Base-by-base conservation (phyloP, 768 basidiomycete genomes). In the Tylopilus vinaceipallidus region DNA sequence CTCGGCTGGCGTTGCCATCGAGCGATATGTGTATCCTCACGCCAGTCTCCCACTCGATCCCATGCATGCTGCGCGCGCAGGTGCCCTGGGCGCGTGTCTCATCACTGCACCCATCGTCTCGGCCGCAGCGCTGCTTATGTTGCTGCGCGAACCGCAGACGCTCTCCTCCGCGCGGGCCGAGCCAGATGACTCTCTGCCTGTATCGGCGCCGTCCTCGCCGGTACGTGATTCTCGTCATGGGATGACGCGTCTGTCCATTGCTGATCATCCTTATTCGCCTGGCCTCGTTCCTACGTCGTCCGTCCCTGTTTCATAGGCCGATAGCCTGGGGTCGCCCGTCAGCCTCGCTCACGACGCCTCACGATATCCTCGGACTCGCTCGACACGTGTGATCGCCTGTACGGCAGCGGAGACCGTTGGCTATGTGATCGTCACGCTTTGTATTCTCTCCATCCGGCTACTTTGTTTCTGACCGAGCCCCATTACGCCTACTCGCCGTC, bases 371-470 rank as follows among this genome's bases (percentile, higher is more conserved):
- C 20, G 41, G 36, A 26, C 32, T 32, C 45, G 26, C 2, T 14
- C n/a, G n/a, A n/a, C 12, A 35, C 33, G 19, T 26, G 24, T 47
- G 16, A 20, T 47, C 45, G n/a, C 44, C 29, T 52, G 42, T 57
- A 57, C 53, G 3, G 53, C 40, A 35, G 47, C 35, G 35, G 54
- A 56, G 30, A 41, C 49, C 4, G 42, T 52, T 19, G 51, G 52
- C 41, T 55, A 52, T 27, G 42, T 54, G 20, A 35, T 47, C 22
- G 19, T 59, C 8, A 52, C 46, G 17, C 43, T 51, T 33, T 61
- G 59, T 58, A 47, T 52, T 20, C 48, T 58, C 20, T 41, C 45
- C 13, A 34, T 59, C n/a, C 47, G 55, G 35, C 8, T 64, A 16
- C 56, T 63, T 46, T 60, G 61, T 52, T 49, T 55, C 5, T 54